Conservation (phyloP, 2,329 filamentous ascomycete species). For the Dactylella cylindrospora region DNA sequence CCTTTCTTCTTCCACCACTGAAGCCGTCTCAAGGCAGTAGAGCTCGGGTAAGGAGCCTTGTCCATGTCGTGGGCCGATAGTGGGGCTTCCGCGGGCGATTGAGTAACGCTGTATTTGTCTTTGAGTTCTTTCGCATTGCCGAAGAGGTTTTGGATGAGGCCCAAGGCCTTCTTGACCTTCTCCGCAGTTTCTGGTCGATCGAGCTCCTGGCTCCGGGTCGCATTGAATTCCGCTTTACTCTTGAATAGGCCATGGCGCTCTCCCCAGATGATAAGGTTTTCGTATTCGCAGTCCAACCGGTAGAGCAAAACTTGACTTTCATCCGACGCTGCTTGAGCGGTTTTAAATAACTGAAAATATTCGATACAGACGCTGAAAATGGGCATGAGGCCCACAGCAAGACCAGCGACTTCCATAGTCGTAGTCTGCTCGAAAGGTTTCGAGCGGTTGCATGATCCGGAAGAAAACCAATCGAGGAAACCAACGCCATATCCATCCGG, state of each 20-base stretch:
- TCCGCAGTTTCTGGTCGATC: background rate
- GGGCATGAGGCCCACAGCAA: background rate
- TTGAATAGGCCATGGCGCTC: background rate
- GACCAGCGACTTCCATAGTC: slow-evolving; percentile 2
- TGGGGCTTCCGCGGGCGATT: background rate
- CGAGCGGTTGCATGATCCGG: too few species aligned
- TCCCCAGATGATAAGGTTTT: slow-evolving; percentile 9
- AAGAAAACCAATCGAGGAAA: too few species aligned
- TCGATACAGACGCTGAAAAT: slow-evolving; percentile 6
- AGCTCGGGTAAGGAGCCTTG: background rate
- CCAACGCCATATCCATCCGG: too few species aligned
- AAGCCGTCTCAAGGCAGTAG: background rate
- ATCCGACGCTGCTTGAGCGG: background rate
- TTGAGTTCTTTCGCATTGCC: background rate
- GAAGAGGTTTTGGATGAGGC: background rate
- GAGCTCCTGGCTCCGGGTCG: background rate
- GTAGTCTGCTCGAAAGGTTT: too few species aligned
- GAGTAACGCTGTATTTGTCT: background rate
- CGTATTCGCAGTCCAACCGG: slow-evolving; percentile 9
- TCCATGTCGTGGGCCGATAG: background rate
- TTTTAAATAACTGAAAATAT: slow-evolving; percentile 10
- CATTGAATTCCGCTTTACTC: too few species aligned
- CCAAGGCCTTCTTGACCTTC: background rate
- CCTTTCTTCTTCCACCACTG: slow-evolving; percentile 1
- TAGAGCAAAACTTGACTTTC: slow-evolving; percentile 8